Base-by-base conservation (phyloP, 1,284 basidiomycete species). In the Ceratobasidium sp. region DNA sequence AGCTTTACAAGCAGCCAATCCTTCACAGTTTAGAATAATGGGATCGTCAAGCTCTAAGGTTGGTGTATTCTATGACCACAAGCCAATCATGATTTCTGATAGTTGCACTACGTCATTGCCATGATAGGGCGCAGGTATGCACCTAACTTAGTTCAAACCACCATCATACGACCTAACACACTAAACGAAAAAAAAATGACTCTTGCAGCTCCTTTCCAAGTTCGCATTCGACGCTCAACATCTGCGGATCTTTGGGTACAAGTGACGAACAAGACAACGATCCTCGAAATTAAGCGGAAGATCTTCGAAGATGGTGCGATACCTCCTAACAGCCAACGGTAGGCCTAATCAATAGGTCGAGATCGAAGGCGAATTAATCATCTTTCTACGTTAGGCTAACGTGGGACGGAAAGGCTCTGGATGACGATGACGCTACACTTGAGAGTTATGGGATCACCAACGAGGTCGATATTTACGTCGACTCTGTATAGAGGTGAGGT, bases 361-460 rank as follows among this genome's bases (percentile, higher is more conserved):
- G 42, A 38, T 12, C 15, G 40, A 12, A 38, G 23, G 20, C 10
- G 52, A 26, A 33, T 62, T 42, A 50, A 64, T 38, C 20, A 42
- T 15, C 28, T 46, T 42, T 6, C 46, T 9, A 48, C 23, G 12
- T 3, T 42, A 74, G 70, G 59, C 40, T 74, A 59, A 64, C 54
- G 13, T 74, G 70, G 70, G 59, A 52, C 10, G 70, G 70, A 33
- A 74, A 74, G 33, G 17, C 26, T 23, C 59, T 74, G 42, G 46
- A 17, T 23, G 26, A 74, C 33, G 70, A 74, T 40, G 59, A 74
- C 59, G 70, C 70, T 26, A 74, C 70, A 5, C 70, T 74, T 46
- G 70, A 74, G 40, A 74, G 70, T 42, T 74, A 74, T 54, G 70
- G 70, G 28, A 74, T 74, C 59, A 74, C 70, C 23, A 74, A 57